phyloP scores from a whole-genome alignment of 805 yeast species.

The Wickerhamiella domercqiae region DNA sequence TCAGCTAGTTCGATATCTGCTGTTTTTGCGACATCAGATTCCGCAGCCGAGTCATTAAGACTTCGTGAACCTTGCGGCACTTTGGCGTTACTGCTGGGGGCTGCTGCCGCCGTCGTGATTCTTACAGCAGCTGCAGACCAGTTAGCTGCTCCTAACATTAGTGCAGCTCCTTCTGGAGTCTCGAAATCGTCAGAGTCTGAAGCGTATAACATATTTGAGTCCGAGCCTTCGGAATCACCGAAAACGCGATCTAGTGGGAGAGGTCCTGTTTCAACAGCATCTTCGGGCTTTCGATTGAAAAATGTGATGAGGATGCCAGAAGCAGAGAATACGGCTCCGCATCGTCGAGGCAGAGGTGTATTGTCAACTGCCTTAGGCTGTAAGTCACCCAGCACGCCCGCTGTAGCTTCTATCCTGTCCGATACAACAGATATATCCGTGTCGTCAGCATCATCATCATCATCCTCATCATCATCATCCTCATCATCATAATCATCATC shows the following conservation, averaged over 20 bases:
- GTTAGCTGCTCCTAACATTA: constrained; percentile 2
- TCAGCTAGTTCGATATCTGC: constrained; percentile 5
- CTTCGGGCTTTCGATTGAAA: constrained; percentile 32
- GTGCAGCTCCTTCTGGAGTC: constrained; percentile 2
- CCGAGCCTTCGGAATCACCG: constrained; percentile 13
- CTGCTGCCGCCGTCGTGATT: not conserved
- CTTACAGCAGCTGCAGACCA: constrained; percentile 11
- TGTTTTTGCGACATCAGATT: not conserved
- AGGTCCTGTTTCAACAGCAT: constrained; percentile 9
- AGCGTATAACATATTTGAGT: constrained; percentile 10
- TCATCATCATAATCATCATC: constrained; percentile 4
- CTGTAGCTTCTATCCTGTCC: not conserved
- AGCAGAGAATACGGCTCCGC: constrained; percentile 81
- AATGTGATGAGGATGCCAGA: constrained; percentile 71
- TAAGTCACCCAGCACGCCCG: constrained; percentile 21
- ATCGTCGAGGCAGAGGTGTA: constrained; percentile 83
- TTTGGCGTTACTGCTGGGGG: constrained; percentile 1
- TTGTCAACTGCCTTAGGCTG: constrained; percentile 43
- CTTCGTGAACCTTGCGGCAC: constrained; percentile 1
- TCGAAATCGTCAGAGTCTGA: constrained; percentile 17
- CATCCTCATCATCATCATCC: constrained; percentile 11
- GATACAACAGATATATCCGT: constrained; percentile 5
- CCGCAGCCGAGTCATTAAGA: not conserved
- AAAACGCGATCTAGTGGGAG: constrained; percentile 16
- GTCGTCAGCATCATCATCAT: constrained; percentile 17